These are phyloP conservation scores for Teratosphaeria gauchensis DNA, from an alignment of 2,329 filamentous ascomycete genomes.

Conservation along the genomic window DNA sequence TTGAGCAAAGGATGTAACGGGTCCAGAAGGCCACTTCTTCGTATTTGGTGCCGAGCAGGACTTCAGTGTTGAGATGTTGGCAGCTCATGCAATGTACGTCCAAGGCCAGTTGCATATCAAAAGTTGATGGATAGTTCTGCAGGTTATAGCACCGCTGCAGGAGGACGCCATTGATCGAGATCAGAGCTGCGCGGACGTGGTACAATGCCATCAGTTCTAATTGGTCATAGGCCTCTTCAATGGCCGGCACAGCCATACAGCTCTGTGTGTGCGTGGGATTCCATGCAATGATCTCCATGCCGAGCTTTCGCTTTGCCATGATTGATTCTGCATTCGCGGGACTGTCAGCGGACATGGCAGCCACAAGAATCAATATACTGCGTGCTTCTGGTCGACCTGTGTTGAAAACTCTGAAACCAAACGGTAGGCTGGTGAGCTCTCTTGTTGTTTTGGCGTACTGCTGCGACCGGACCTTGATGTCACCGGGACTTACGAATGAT, in stretches of 20 bases:
- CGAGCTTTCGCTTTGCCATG: constrained; percentile 3
- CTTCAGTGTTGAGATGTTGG: constrained; percentile 10
- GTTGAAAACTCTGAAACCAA: constrained; percentile 10
- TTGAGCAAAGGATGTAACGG: constrained; percentile 10
- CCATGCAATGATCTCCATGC: constrained; percentile 14
- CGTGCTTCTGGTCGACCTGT: constrained; percentile 8
- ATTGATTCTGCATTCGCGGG: neutral
- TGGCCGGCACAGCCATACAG: constrained; percentile 3
- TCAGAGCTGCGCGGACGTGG: constrained; percentile 13
- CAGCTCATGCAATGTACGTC: constrained; percentile 11
- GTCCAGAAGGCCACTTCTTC: constrained; percentile 14
- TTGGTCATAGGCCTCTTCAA: constrained; percentile 10
- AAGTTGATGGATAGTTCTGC: constrained; percentile 1
- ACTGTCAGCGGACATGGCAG: neutral
- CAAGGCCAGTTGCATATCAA: constrained; percentile 7
- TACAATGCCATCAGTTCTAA: constrained; percentile 11
- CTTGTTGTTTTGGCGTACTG: neutral
- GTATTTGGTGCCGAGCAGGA: constrained; percentile 13
- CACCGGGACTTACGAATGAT: constrained; percentile 2
- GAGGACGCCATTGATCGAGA: constrained; percentile 7
- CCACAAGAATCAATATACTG: constrained; percentile 8
- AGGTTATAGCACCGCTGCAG: constrained; percentile 3
- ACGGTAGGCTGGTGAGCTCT: constrained; percentile 1
- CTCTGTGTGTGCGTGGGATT: constrained; percentile 10
- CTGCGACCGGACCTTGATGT: neutral